Percentiles rank a stretch among this genome's conserved stretches.
phyloP scores from a whole-genome alignment of 2,329 filamentous ascomycete species.

The Botryotinia narcissicola region DNA sequence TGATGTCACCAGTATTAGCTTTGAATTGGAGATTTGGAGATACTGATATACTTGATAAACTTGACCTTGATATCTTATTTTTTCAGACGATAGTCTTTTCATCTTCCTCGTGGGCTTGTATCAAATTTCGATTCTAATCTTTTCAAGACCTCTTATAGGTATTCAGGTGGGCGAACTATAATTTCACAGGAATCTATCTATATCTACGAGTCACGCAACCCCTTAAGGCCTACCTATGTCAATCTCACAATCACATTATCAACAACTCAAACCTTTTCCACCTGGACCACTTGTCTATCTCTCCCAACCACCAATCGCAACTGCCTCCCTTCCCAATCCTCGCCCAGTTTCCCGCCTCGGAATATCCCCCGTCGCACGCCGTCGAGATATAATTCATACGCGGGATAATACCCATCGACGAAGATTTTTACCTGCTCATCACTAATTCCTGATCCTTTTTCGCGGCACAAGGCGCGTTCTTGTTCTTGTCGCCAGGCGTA shows the following conservation, averaged over 20 bases:
- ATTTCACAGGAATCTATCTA: background rate
- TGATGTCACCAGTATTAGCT: background rate
- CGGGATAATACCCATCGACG: slow-evolving; percentile 58
- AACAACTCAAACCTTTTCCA: slow-evolving; percentile 34
- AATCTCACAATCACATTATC: background rate
- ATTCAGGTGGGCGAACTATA: background rate
- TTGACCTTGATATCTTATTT: background rate
- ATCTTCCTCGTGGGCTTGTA: background rate
- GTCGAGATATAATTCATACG: slow-evolving; percentile 55
- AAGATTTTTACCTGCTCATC: slow-evolving; percentile 63
- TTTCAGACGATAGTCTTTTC: background rate
- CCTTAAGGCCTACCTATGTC: background rate
- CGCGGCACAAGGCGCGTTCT: slow-evolving; percentile 55
- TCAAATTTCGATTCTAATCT: too few relatives aligned
- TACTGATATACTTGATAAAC: background rate
- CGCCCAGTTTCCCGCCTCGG: slow-evolving; percentile 22
- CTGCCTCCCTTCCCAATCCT: slow-evolving; percentile 44
- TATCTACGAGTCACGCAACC: background rate
- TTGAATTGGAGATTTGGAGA: background rate
- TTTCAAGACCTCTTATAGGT: background rate
- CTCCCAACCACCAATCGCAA: slow-evolving; percentile 49
- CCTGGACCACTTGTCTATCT: slow-evolving; percentile 44
- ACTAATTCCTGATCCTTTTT: slow-evolving; percentile 62
- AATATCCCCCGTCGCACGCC: slow-evolving; percentile 50
- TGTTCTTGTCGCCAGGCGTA: slow-evolving; percentile 68